A percentile compares a stretch with the other conserved stretches of the same genome.
phyloP scores from a whole-genome alignment of 1,139 yeast species.

The Kodamaea arcana region DNA sequence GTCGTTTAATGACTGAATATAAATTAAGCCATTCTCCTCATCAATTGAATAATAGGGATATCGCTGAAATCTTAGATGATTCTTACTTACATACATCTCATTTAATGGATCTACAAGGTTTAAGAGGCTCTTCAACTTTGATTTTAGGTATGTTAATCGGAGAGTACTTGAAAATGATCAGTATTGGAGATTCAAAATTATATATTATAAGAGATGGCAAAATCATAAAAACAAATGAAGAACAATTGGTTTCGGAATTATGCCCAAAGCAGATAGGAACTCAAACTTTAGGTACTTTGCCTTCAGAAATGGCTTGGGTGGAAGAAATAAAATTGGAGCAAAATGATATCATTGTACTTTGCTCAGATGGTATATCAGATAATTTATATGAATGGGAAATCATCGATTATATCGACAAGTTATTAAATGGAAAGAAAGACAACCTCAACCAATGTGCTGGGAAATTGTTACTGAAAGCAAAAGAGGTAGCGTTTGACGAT shows the following conservation, averaged over 20 bases:
- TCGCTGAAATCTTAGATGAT: conserved; percentile 47
- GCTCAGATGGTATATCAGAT: conserved; percentile 56
- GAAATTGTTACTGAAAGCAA: conserved; percentile 39
- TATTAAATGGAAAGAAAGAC: conserved; percentile 20
- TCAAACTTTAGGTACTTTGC: conserved; percentile 40
- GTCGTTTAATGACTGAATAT: conserved; percentile 46
- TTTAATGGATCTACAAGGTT: conserved; percentile 48
- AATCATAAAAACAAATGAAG: conserved; percentile 43
- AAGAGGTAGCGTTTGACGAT: conserved; percentile 52
- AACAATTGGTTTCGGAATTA: conserved; percentile 43
- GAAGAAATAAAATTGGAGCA: conserved; percentile 36
- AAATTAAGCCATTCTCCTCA: conserved; percentile 43
- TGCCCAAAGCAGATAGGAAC: conserved; percentile 61
- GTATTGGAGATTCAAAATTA: conserved; percentile 55
- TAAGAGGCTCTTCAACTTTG: conserved; percentile 53
- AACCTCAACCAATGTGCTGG: conserved; percentile 38
- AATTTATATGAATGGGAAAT: conserved; percentile 50
- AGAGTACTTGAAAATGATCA: conserved; percentile 43
- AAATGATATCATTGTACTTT: conserved; percentile 42
- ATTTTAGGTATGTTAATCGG: conserved; percentile 50
- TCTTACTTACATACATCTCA: conserved; percentile 50
- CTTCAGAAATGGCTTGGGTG: conserved; percentile 51
- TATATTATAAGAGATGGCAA: conserved; percentile 48
- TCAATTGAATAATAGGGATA: conserved; percentile 39
- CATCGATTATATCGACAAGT: conserved; percentile 31